These are phyloP conservation scores for Suillus spraguei DNA, from an alignment of 768 basidiomycete genomes.

Conservation along the genomic window DNA sequence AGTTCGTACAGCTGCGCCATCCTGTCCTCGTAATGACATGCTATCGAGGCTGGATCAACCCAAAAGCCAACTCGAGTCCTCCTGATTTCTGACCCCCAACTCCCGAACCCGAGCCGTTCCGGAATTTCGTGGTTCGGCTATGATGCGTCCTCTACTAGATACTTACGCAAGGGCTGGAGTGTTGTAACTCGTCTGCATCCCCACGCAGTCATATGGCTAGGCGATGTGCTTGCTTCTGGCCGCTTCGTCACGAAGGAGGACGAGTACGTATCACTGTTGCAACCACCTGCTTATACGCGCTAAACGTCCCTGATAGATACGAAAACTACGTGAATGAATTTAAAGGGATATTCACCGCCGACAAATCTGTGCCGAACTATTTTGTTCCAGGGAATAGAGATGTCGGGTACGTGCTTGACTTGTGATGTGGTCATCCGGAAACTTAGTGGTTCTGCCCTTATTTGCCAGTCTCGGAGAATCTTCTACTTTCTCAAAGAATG, in stretches of 20 bases:
- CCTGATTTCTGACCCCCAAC: constrained; percentile 70
- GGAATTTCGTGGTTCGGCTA: constrained; percentile 43
- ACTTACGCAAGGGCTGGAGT: constrained; percentile 73
- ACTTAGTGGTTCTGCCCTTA: constrained; percentile 5
- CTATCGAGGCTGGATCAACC: constrained; percentile 18
- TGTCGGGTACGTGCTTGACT: constrained; percentile 51
- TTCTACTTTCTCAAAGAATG: constrained; percentile 49
- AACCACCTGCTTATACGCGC: neutral
- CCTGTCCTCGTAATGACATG: constrained; percentile 12
- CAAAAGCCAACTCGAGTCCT: constrained; percentile 56
- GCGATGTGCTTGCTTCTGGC: constrained; percentile 75
- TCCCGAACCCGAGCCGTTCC: constrained; percentile 41
- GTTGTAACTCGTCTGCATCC: constrained; percentile 58
- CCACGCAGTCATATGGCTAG: constrained; percentile 71
- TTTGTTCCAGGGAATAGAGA: constrained; percentile 85
- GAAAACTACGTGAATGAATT: constrained; percentile 60
- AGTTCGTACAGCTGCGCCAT: constrained; percentile 19
- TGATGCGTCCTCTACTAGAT: constrained; percentile 52
- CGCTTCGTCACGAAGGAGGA: constrained; percentile 50
- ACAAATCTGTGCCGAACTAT: constrained; percentile 45
- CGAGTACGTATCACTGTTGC: constrained; percentile 40
- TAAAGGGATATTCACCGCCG: constrained; percentile 56
- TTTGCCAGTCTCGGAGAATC: constrained; percentile 55
- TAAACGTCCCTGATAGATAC: constrained; percentile 49
- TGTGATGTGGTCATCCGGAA: neutral